Evolutionary conservation across 176 grass and related monocot species (phyloP).

Genomic region (Olyra latifolia): DNA sequence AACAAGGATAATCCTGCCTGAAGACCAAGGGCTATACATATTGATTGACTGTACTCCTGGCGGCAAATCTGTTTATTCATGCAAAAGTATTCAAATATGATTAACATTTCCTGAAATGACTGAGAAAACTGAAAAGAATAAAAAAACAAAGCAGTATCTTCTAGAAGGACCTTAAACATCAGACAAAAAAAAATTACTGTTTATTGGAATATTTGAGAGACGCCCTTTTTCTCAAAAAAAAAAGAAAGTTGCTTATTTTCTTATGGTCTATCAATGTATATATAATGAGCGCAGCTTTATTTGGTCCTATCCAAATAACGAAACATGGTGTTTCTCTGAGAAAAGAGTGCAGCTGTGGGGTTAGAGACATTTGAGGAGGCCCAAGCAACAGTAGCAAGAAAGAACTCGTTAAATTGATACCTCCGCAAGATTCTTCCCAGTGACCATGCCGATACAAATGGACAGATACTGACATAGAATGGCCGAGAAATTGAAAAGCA

Average conservation of each 20-base stretch:
- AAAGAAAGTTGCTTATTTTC: not conserved
- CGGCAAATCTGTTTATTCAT: conserved; percentile 48
- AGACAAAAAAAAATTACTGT: too few relatives aligned
- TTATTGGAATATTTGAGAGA: not conserved
- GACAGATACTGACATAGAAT: conserved; percentile 84
- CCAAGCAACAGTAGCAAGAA: not conserved
- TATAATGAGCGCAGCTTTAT: too few relatives aligned
- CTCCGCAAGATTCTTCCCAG: conserved; percentile 80
- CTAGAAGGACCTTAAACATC: not conserved
- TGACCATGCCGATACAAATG: conserved; percentile 63
- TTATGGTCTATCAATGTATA: not conserved
- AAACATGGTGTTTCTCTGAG: not conserved
- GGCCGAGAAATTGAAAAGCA: conserved; percentile 78
- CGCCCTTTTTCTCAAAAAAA: not conserved
- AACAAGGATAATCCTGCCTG: conserved; percentile 68
- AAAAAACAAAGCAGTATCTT: not conserved
- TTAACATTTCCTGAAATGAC: not conserved
- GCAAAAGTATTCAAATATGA: not conserved
- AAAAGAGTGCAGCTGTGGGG: not conserved
- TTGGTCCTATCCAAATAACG: not conserved
- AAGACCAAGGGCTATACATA: conserved; percentile 58
- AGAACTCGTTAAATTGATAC: conserved; percentile 17
- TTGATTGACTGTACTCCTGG: conserved; percentile 57
- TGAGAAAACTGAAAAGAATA: not conserved
- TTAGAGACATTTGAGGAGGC: not conserved